Evolutionary conservation across 805 yeast species (phyloP).

Genomic region (Wickerhamiella nectarea): DNA sequence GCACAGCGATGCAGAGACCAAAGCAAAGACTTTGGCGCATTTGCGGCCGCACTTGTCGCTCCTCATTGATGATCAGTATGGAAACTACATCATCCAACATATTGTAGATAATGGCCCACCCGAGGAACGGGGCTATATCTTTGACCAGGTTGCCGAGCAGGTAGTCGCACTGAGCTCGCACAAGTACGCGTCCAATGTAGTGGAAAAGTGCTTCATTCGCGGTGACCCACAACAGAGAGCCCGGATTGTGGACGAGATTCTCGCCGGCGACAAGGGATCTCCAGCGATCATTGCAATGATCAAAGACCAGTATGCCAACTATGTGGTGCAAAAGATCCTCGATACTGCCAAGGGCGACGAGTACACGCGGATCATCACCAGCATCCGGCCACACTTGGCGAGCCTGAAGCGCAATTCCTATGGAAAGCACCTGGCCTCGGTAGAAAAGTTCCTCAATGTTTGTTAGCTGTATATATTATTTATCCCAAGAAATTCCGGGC

Average conservation of each 20-base stretch:
- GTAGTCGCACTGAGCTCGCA: conserved; percentile 82
- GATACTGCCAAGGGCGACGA: conserved; percentile 63
- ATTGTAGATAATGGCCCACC: conserved; percentile 65
- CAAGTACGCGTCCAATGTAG: conserved; percentile 95
- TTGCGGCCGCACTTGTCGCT: conserved; percentile 57
- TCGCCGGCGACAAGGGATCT: conserved; percentile 17
- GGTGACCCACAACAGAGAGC: conserved; percentile 53
- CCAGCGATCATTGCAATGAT: conserved; percentile 74
- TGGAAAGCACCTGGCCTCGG: conserved; percentile 75
- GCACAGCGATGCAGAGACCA: conserved; percentile 53
- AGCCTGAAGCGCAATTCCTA: conserved; percentile 53
- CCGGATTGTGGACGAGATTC: conserved; percentile 50
- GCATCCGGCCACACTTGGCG: conserved; percentile 68
- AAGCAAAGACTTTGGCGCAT: conserved; percentile 52
- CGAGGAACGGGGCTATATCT: conserved; percentile 46
- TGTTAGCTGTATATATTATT: conserved; percentile 4
- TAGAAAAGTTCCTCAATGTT: conserved; percentile 46
- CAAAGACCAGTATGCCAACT: conserved; percentile 96
- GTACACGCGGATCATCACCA: conserved; percentile 53
- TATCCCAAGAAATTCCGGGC: not conserved
- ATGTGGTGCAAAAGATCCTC: conserved; percentile 88
- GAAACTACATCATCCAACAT: conserved; percentile 95
- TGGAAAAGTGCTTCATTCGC: conserved; percentile 77
- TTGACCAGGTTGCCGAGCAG: conserved; percentile 53
- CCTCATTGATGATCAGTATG: conserved; percentile 89